Base-by-base conservation (phyloP, 1,284 basidiomycete genomes). In the Marasmius fiardii region DNA sequence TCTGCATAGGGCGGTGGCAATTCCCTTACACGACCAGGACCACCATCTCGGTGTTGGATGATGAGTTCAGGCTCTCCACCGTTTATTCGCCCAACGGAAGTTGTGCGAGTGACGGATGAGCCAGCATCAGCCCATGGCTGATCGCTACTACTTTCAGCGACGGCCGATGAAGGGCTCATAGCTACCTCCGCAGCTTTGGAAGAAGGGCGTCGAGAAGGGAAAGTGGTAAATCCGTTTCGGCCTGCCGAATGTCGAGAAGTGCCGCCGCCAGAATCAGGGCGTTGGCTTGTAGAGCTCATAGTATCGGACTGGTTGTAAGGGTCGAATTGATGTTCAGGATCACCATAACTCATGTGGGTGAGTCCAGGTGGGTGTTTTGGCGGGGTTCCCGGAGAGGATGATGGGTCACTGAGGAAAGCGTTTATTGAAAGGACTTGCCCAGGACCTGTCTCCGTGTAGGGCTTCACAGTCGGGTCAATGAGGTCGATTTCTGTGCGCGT, bases 191-290 rank as follows among this genome's bases (percentile, higher is more conserved):
- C 53, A 26, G 54, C 53, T 31, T 52, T 49, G 20, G 44, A 64
- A 10, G 28, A 4, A 31, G 28, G 28, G 57, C 20, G 65, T 64
- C 41, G 61, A 41, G 10, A 54, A 45, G 63, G 65, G 54, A 66
- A 64, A 28, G 52, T 62, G 49, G 58, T 57, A 33, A 64, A 67
- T 10, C 61, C 63, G 7, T 58, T 52, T 11, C 54, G 23, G 5
- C 43, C 34, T 7, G 26, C 16, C 2, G 56, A 44, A 2, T 26
- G 31, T 31, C 31, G 47, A 21, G 56, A 54, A 26, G 34, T n/a
- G n/a, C n/a, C n/a, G n/a, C n/a, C 14, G 14, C 24, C 43, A 21
- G 54, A 55, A 11, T 37, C 28, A 5, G 54, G 48, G 4, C 55
- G 55, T 24, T 37, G 39, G 26, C 48, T 56, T 20, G n/a, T 49